Base-by-base conservation (phyloP, 106 monocot species). In the Dendrobium huoshanense region DNA sequence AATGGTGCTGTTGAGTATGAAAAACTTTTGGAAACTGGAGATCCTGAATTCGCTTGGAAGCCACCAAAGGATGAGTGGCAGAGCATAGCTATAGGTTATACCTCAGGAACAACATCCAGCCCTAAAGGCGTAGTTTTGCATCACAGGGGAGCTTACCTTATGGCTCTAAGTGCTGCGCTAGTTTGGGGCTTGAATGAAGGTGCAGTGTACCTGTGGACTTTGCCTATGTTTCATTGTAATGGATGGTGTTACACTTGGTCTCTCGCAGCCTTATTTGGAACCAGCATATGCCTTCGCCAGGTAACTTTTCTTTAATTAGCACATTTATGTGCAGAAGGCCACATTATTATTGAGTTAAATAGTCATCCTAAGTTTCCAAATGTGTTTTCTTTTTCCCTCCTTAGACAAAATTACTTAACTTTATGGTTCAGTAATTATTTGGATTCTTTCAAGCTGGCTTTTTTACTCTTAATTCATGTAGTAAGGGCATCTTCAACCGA, bases 211-310 rank as follows among this genome's bases (percentile, higher is more conserved):
- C 79, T 98, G 75, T 98, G 97, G 97, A 98, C 92, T 64, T 64
- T 98, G 8, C 97, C 97, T 19, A 92, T 98, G 97, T 98, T 98
- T 72, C 97, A 98, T 67, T 98, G 97, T 75, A 98, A 98, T 77
- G 97, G 97, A 19, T 95, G 97, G 97, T 90, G 94, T 59, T 95
- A 68, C 79, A 83, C 97, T 11, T 98, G 97, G 97, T 74, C 91
- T 0, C 85, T 98, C 22, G 97, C 97, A 17, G 97, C 97, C 24
- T 82, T 98, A 20, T 94, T 90, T 80, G 97, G 94, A 72, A 98
- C 97, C 13, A 98, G 78, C 80, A 87, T 98, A 55, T 98, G 97
- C 82, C 88, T 98, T 67, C 97, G 94, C 41, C 97, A 98, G 97
- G 97, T 97, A 51, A 0, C 37, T 15, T 11, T 15, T n/a, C 6